Evolutionary conservation across 2,329 filamentous ascomycete genomes (phyloP), one percentile per base, ranked within the genome.

Genomic region (Pseudocercospora cruenta): DNA sequence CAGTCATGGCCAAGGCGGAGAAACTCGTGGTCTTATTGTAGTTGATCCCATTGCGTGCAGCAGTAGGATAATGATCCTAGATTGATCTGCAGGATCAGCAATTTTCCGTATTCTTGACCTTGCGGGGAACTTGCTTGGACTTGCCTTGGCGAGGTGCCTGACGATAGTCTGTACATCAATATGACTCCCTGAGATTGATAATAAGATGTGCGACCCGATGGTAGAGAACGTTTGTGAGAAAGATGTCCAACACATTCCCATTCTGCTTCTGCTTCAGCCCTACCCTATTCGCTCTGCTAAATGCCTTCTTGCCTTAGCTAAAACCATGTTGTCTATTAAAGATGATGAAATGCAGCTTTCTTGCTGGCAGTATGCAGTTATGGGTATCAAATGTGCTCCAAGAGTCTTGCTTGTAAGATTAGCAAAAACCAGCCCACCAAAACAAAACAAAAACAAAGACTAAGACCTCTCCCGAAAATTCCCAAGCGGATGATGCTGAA

Each of bases 401-500:
- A 43, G 39, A 43, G 39, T 4, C 39, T 58, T 58, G 55, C 33
- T 43, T 58, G 55, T 39, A 43, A n/a, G 43, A 58, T 39, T 36
- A 14, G 54, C 28, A 58, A 36, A 33, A 58, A n/a, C 1, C 21
- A 26, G 47, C 47, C 47, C 24, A 5, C 47, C 24, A 43, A 43
- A 43, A n/a, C 39, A n/a, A 43, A 43, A n/a, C 4, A 39, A 43
- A 31, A 14, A 4, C 26, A 21, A 16, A 55, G 26, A 55, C 51
- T 19, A 19, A 33, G 7, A 10, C 51, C 12, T 28, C 22, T 55
- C 51, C 51, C 26, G 51, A 55, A 55, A n/a, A 43, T 53, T 58
- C 31, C 55, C 55, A 58, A 58, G 55, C 55, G 31, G 55, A 58
- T 58, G 55, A 58, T 58, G 55, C 55, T 22, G 12, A 58, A 58